Evolutionary conservation across 1,284 basidiomycete genomes (phyloP), one percentile per base, ranked within the genome.

Genomic region (Vanrija sp.): DNA sequence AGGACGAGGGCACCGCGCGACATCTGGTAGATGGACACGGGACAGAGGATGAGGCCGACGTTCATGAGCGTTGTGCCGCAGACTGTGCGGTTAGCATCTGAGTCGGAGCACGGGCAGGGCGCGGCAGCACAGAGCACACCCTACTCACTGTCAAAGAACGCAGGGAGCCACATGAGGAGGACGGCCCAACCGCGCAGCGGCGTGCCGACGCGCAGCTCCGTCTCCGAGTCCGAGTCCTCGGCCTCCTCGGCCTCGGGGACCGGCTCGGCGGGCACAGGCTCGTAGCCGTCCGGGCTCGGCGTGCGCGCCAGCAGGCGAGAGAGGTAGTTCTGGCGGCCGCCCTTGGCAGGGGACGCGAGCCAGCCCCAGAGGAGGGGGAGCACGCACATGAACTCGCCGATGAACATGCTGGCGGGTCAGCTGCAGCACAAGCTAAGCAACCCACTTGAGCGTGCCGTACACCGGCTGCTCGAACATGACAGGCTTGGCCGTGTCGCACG

Each of bases 11-110:
- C 91, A 43, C 96, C 96, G 61, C 96, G 85, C 42, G 89, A 91
- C 95, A 98, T 98, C 79, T 95, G 95, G 81, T 91, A 98, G 67
- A 98, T 92, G 50, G 92, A 96, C 43, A 98, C 95, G 23, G 94
- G 94, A 1, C 91, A 95, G 75, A 95, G 91, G 47, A 98, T 83
- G 51, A 98, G 83, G 55, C 93, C 94, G 65, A 94, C 82, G 68
- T 96, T 96, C 94, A 97, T 97, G 65, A 94, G 81, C 83, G 91
- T 74, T 15, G 70, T 73, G 3, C 72, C 71, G 55, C 68, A 74
- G 56, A 74, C 73, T 73, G 53, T 10, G 34, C 12, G 14, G 51
- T 52, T 28, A 56, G 46, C n/a, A 43, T 38, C 21, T 23, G 28
- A 6, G 28, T 6, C 3, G 10, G 28, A 29, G 28, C 28, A 12